Percentiles rank a stretch among this genome's conserved stretches.
phyloP scores from a whole-genome alignment of 2,329 filamentous ascomycete genomes.

The Claviceps cyperi region DNA sequence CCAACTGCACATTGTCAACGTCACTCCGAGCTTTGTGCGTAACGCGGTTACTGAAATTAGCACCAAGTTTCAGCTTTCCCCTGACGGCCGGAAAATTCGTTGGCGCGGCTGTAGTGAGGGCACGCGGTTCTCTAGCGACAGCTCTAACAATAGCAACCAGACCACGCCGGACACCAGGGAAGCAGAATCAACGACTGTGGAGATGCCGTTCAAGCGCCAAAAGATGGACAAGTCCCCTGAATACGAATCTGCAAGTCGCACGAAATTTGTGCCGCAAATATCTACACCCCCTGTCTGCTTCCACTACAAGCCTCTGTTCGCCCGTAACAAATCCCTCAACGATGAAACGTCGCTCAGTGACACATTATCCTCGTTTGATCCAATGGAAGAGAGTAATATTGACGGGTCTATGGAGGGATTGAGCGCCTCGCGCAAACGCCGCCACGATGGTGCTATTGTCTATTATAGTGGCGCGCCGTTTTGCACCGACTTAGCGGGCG shows the following conservation, averaged over 20 bases:
- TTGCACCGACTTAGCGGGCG: slow-evolving; percentile 65
- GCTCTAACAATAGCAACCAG: slow-evolving; percentile 33
- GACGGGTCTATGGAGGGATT: slow-evolving; percentile 31
- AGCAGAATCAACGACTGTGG: slow-evolving; percentile 27
- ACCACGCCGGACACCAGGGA: slow-evolving; percentile 36
- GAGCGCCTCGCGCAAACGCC: slow-evolving; percentile 38
- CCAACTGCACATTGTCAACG: slow-evolving; percentile 72
- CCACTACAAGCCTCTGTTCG: slow-evolving; percentile 51
- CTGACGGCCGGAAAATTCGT: slow-evolving; percentile 62
- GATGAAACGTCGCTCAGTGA: slow-evolving; percentile 34
- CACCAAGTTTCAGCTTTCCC: slow-evolving; percentile 61
- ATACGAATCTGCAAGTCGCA: slow-evolving; percentile 23
- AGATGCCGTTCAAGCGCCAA: slow-evolving; percentile 28
- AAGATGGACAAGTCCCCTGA: slow-evolving; percentile 25
- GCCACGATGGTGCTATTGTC: slow-evolving; percentile 60
- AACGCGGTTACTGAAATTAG: slow-evolving; percentile 57
- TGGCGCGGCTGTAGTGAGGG: slow-evolving; percentile 59
- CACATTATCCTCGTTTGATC: slow-evolving; percentile 33
- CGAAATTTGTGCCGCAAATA: slow-evolving; percentile 24
- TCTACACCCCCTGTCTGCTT: slow-evolving; percentile 33
- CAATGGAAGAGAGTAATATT: slow-evolving; percentile 32
- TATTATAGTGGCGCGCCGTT: slow-evolving; percentile 73
- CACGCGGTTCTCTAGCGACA: slow-evolving; percentile 52
- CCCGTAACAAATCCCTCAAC: slow-evolving; percentile 32
- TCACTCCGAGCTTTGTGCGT: slow-evolving; percentile 64